Percentiles rank a stretch among this genome's conserved stretches.
Conservation (phyloP, 805 yeast species). For the Candida nitratophila region DNA sequence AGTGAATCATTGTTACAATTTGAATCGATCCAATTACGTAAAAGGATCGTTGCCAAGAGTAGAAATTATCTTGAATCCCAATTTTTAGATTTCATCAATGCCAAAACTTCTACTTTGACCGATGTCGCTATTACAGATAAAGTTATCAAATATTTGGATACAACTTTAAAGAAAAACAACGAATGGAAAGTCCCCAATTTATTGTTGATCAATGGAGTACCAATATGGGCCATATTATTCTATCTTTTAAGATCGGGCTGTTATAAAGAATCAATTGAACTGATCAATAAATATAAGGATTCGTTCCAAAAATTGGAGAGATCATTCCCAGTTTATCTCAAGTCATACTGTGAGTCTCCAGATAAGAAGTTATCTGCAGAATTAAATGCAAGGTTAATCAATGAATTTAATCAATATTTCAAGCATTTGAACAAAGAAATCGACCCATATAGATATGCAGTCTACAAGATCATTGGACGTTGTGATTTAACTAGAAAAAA, state of each 20-base stretch:
- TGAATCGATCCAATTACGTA: constrained; percentile 30
- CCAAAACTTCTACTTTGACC: constrained; percentile 25
- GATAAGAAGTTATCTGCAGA: constrained; percentile 57
- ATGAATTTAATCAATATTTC: constrained; percentile 81
- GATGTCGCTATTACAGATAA: constrained; percentile 54
- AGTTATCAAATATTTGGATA: constrained; percentile 53
- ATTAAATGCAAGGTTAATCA: constrained; percentile 58
- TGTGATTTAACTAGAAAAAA: constrained; percentile 65
- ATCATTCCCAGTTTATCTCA: constrained; percentile 72
- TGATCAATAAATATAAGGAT: constrained; percentile 55
- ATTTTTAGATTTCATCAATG: constrained; percentile 66
- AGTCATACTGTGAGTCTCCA: constrained; percentile 53
- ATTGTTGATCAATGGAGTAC: constrained; percentile 69
- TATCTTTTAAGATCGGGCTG: constrained; percentile 83
- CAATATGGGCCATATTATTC: constrained; percentile 91
- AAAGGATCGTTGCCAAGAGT: constrained; percentile 46
- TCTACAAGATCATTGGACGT: constrained; percentile 88
- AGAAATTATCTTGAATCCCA: constrained; percentile 64
- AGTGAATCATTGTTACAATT: constrained; percentile 17
- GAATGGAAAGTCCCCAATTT: constrained; percentile 48
- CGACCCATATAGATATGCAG: constrained; percentile 87
- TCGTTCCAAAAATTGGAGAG: constrained; percentile 81
- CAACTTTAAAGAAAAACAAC: constrained; percentile 26
- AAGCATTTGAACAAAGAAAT: constrained; percentile 53
- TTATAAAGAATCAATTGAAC: constrained; percentile 66